Base-by-base conservation (phyloP, 805 yeast species). In the Clavispora asparagi region DNA sequence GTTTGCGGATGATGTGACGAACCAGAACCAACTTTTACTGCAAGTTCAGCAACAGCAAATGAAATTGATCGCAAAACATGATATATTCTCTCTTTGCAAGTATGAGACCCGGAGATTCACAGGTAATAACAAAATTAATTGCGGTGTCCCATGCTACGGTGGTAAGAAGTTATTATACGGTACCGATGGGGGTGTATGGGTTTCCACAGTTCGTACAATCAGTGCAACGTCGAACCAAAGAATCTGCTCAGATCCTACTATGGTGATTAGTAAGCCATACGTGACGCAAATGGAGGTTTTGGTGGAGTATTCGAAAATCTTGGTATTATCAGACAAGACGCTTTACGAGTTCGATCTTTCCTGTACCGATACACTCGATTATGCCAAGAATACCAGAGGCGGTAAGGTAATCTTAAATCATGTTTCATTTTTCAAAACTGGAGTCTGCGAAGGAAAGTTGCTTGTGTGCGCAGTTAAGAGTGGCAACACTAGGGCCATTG, bases 71-170 rank as follows among this genome's bases (percentile, higher is more conserved):
- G 81, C 76, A 42, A 79, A 81, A 44, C 80, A 89, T 49, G 94
- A 89, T 55, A 85, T 92, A 51, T 90, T 86, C 64, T 83, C 94
- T 1, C 70, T 85, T 52, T 81, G 83, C 14, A 85, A 89, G 50
- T 74, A 88, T 45, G 87, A 85, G 52, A 83, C 88, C 23, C 75
- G 85, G 50, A 81, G 81, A 58, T 91, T 91, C 64, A 89, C 82
- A 53, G 80, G 82, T 41, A 72, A 75, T 74, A 72, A 91, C 60
- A 79, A 85, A 50, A 87, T 92, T 56, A 90, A 88, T 60, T 90
- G 97, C 71, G 92, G 90, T 27, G 90, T 87, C 35, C 95, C 97
- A 30, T 85, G 87, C 63, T 96, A 94, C 60, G 97, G 97, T 44
- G 98, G 98, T 17, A 79, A 95, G 53, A 87, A 91, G 61, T 68